phyloP scores from a whole-genome alignment of 805 yeast genomes.

The Saturnispora zaruensis region DNA sequence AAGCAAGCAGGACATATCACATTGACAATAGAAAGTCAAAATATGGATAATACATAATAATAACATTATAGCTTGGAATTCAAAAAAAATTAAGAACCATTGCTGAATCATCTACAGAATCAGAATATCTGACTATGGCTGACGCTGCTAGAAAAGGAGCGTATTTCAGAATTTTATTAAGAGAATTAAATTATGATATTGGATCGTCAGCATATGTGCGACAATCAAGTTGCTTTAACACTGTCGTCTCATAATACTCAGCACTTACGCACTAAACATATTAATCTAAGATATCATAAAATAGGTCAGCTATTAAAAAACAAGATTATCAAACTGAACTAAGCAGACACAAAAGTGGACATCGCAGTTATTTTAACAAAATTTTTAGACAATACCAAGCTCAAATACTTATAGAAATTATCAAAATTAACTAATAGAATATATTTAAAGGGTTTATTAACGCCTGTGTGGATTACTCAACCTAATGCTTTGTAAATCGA shows the following conservation, averaged over 20 bases:
- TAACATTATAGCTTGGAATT: not conserved
- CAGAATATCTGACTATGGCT: not conserved
- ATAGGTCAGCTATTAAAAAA: conserved; percentile 1
- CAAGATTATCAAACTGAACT: not conserved
- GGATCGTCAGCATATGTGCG: not conserved
- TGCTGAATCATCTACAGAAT: not conserved
- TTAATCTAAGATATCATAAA: conserved; percentile 8
- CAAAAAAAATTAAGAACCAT: not conserved
- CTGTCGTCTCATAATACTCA: conserved; percentile 6
- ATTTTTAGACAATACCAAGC: not conserved
- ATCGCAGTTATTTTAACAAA: conserved; percentile 8
- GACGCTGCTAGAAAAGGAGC: not conserved
- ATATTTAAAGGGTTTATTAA: not conserved
- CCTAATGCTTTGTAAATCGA: too few relatives aligned
- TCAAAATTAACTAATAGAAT: not conserved
- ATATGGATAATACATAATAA: not conserved
- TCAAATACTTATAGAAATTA: not conserved
- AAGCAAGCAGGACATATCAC: not conserved
- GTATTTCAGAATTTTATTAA: not conserved
- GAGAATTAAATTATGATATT: not conserved
- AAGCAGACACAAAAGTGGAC: conserved; percentile 1
- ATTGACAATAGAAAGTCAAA: not conserved
- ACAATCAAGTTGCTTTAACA: conserved; percentile 3
- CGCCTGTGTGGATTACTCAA: too few relatives aligned
- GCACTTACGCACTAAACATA: conserved; percentile 10